Conservation (phyloP, 352 stramenopile genomes). For the Phytophthora cactorum region DNA sequence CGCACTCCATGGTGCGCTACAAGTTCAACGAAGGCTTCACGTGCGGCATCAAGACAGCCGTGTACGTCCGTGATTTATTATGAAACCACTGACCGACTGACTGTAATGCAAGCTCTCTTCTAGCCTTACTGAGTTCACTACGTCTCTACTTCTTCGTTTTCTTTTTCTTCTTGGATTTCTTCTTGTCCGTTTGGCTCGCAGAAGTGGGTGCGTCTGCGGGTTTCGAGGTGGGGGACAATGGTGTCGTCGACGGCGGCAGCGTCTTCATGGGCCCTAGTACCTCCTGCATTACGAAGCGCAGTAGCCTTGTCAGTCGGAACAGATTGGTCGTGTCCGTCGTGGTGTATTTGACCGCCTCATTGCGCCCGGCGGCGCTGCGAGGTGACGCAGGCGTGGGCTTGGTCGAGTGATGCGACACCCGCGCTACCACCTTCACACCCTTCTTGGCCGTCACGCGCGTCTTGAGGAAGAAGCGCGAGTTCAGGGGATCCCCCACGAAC, state of each 20-base stretch:
- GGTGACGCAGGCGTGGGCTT: constrained; percentile 21
- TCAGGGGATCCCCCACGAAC: constrained; percentile 56
- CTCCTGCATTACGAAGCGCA: constrained; percentile 77
- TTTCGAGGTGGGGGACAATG: constrained; percentile 7
- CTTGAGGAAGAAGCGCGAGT: constrained; percentile 73
- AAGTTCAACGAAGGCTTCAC: constrained; percentile 93
- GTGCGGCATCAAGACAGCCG: constrained; percentile 88
- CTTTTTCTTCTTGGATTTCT: constrained; percentile 49
- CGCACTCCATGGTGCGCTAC: constrained; percentile 72
- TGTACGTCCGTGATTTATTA: constrained; percentile 89
- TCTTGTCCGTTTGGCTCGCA: constrained; percentile 32
- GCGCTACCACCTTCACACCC: constrained; percentile 48
- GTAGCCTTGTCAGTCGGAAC: constrained; percentile 50
- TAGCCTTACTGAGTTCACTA: not conserved
- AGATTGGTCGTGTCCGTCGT: constrained; percentile 40
- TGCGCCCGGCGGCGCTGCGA: constrained; percentile 12
- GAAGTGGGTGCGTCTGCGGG: not conserved
- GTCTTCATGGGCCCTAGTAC: constrained; percentile 64
- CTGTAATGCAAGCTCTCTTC: constrained; percentile 8
- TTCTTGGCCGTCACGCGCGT: constrained; percentile 42
- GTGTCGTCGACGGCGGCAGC: constrained; percentile 9
- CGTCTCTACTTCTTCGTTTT: constrained; percentile 44
- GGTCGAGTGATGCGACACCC: constrained; percentile 45
- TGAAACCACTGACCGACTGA: constrained; percentile 36
- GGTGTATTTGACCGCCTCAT: constrained; percentile 38